Evolutionary conservation across 805 yeast genomes (phyloP).

Genomic region (Saccharomyces paradoxus): DNA sequence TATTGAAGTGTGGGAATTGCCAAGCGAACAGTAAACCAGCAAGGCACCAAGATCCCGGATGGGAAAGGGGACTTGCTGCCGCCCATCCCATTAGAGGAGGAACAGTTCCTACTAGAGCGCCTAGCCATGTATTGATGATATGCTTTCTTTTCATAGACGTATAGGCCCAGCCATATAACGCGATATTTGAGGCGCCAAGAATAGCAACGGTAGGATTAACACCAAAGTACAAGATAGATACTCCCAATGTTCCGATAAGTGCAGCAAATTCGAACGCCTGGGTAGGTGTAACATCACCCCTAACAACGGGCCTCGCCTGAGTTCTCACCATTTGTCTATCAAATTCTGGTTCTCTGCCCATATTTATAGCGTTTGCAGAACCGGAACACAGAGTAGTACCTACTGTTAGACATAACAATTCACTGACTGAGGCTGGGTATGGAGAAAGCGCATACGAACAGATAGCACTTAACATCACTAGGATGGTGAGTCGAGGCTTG

Average conservation of each 20-base stretch:
- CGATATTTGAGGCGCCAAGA: constrained; percentile 74
- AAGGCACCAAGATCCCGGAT: constrained; percentile 93
- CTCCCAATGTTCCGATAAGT: constrained; percentile 62
- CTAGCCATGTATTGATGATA: constrained; percentile 94
- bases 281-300: constrained; percentile 63
- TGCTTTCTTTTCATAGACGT: constrained; percentile 82
- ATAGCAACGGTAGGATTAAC: constrained; percentile 80
- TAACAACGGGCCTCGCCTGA: constrained; percentile 79
- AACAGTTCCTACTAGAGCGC: constrained; percentile 96
- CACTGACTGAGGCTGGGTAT: constrained; percentile 60
- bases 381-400: constrained; percentile 89
- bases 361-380: constrained; percentile 92
- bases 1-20: constrained; percentile 98
- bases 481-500: constrained; percentile 79
- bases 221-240: constrained; percentile 59
- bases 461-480: constrained; percentile 85
- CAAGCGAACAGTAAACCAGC: constrained; percentile 89
- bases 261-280: constrained; percentile 82
- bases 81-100: constrained; percentile 99
- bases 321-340: constrained; percentile 87
- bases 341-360: constrained; percentile 91
- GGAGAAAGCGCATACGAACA: constrained; percentile 94
- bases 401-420: constrained; percentile 61
- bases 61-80: constrained; percentile 65
- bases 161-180: constrained; percentile 80